Evolutionary conservation across 2,329 filamentous ascomycete species (phyloP).

Genomic region (Chaetomium globosum): DNA sequence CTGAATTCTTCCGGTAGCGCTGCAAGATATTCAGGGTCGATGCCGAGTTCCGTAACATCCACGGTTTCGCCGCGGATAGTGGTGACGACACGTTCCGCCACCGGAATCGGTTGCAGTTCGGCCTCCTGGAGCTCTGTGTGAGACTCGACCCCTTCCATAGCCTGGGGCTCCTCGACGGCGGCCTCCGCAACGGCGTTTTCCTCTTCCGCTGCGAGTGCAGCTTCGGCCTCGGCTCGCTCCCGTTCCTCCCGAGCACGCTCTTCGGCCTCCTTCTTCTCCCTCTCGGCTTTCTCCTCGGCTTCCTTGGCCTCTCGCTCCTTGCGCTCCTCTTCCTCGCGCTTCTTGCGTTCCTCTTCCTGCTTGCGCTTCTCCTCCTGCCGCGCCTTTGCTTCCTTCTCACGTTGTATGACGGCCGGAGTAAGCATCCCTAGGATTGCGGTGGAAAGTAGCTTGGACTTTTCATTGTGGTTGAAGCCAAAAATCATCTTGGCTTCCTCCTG

Average conservation of each 20-base stretch:
- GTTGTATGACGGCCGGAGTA: conserved; percentile 81
- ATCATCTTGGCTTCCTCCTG: conserved; percentile 86
- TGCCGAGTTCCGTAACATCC: conserved; percentile 91
- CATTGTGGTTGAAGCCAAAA: conserved; percentile 68
- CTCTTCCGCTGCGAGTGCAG: conserved; percentile 53
- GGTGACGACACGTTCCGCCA: conserved; percentile 69
- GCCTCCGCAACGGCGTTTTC: conserved; percentile 50
- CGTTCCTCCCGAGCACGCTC: conserved; percentile 65
- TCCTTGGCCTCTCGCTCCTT: conserved; percentile 71
- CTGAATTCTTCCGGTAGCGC: conserved; percentile 97
- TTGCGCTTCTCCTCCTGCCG: conserved; percentile 58
- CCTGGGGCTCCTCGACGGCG: conserved; percentile 48
- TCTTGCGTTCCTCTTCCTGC: conserved; percentile 62
- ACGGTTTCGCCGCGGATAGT: conserved; percentile 84
- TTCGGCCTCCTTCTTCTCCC: conserved; percentile 70
- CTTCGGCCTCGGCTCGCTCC: conserved; percentile 61
- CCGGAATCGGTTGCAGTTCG: conserved; percentile 41
- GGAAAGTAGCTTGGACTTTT: conserved; percentile 69
- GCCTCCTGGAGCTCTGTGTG: conserved; percentile 41
- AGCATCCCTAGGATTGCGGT: conserved; percentile 72
- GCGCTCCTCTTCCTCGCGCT: conserved; percentile 66
- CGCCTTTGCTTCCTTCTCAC: conserved; percentile 71
- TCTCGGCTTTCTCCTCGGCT: conserved; percentile 66
- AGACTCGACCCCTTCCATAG: conserved; percentile 68
- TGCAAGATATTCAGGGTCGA: conserved; percentile 90